Evolutionary conservation across 192 early-diverging fungal genomes (phyloP).

Genomic region (Coemansia sp.): DNA sequence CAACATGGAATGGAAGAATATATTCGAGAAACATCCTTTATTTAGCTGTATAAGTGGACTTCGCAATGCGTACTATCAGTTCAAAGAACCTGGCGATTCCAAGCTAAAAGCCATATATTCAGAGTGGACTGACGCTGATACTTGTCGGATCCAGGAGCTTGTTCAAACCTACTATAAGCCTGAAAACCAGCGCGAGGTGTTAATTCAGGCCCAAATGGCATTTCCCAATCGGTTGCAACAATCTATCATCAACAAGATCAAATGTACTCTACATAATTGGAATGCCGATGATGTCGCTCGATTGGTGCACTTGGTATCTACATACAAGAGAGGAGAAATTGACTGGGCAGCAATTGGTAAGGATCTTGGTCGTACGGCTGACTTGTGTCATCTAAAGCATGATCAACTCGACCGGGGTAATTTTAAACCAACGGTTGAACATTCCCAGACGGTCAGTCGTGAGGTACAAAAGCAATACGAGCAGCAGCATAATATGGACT

Average conservation of each 20-base stretch:
- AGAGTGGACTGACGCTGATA: neutral
- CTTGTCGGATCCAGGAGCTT: neutral
- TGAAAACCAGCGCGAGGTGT: neutral
- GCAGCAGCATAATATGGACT: neutral
- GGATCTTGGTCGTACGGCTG: constrained; percentile 1
- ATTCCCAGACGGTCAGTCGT: neutral
- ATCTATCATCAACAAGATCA: neutral
- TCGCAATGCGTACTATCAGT: neutral
- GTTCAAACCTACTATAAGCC: neutral
- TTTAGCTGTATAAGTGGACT: neutral
- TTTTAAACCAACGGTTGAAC: neutral
- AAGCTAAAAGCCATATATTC: neutral
- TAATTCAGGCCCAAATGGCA: neutral
- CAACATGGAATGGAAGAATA: neutral
- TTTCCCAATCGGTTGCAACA: neutral
- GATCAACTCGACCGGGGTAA: neutral
- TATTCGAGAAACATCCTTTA: neutral
- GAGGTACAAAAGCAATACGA: neutral
- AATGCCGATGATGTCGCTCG: neutral
- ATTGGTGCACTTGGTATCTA: neutral
- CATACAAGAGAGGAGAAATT: neutral
- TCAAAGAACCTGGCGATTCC: neutral
- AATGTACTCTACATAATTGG: neutral
- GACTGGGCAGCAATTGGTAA: constrained; percentile 3
- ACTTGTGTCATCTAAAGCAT: neutral